Base-by-base conservation (phyloP, 208 protist genomes). In the Crithidia expoeki region DNA sequence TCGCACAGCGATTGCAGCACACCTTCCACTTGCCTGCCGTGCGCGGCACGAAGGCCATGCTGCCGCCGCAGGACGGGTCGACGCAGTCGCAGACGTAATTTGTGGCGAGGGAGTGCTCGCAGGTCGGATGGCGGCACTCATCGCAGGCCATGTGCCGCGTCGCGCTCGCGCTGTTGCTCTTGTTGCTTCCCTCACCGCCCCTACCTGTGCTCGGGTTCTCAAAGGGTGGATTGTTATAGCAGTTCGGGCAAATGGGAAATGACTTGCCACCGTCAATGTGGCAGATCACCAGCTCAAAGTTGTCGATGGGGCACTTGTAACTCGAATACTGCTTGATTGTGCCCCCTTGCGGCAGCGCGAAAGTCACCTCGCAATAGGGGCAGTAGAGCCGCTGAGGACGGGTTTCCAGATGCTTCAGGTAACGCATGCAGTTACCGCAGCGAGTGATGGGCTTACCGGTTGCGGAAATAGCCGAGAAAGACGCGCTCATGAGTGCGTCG, bases 171-270 rank as follows among this genome's bases (percentile, higher is more conserved):
- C 42, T 36, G 33, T 33, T 40, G 23, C 4, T 50, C 34, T 60
- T 28, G 28, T 49, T 23, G 19, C 58, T 42, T 12, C 44, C 36
- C 23, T 34, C 38, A 53, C 51, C 63, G 36, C 36, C 36, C 33
- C 36, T 23, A 12, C 47, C 40, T 16, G 65, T 30, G 33, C 46
- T 64, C 21, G 77, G 44, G 21, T 96, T 87, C 58, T 97, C 93
- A 68, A 98, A 96, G 0, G 94, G 92, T 10, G 96, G 96, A 62
- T 98, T 92, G 76, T 98, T 98, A 82, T 97, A 98, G 79, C 96
- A 98, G 51, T 95, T 86, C 4, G 96, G 96, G 66, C 96, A 98
- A 21, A 98, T 83, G 4, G 93, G 86, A 40, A 94, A 83, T 23
- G 89, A 95, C 78, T 96, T 96, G 51, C 94, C 89, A 28, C 89